Evolutionary conservation across 2,329 filamentous ascomycete species (phyloP).

Genomic region (Sporothrix pseudoabietina): DNA sequence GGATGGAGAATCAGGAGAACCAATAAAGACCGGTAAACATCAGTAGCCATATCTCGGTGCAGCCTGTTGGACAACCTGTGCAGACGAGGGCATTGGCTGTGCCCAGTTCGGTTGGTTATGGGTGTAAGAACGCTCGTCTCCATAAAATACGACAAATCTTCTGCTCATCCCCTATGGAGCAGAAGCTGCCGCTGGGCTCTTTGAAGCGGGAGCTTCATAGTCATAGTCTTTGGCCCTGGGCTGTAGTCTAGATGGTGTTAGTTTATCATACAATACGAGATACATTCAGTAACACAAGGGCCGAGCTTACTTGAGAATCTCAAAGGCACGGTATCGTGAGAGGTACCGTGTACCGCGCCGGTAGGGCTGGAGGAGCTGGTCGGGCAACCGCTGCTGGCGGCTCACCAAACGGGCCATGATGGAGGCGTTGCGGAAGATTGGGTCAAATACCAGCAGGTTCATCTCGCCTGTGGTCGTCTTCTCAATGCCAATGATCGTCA

Average conservation of each 20-base stretch:
- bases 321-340: conserved; percentile 72
- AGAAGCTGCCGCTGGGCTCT: neutral
- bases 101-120: no score
- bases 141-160: neutral
- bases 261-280: neutral
- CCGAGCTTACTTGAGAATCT: conserved; percentile 68
- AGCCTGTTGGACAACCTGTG: neutral
- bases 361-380: conserved; percentile 68
- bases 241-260: conserved; percentile 4
- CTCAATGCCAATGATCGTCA: conserved; percentile 88
- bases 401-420: conserved; percentile 63
- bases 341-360: conserved; percentile 70
- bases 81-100: neutral
- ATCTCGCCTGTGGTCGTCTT: conserved; percentile 62
- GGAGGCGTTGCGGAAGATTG: conserved; percentile 72
- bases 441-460: conserved; percentile 85
- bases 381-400: conserved; percentile 50
- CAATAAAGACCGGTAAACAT: neutral
- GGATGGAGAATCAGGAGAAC: neutral
- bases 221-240: conserved; percentile 17
- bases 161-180: neutral
- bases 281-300: neutral
- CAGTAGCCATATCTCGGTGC: neutral
- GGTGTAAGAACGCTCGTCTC: neutral
- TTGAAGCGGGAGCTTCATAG: neutral